These are phyloP conservation scores for Gypsophila paniculata DNA, from an alignment of 179 eudicot species.

Conservation along the genomic window DNA sequence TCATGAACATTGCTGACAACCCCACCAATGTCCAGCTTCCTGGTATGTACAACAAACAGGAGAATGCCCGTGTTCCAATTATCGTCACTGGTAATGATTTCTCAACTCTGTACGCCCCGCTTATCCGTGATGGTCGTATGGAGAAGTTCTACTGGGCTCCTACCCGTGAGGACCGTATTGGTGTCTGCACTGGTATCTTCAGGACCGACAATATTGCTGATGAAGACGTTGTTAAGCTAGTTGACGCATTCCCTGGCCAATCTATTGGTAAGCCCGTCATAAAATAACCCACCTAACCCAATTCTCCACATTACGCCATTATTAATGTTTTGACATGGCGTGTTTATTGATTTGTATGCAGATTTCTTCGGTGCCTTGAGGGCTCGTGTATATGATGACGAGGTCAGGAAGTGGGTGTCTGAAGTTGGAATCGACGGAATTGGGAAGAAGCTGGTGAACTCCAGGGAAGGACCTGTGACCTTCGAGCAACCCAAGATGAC, in stretches of 20 bases:
- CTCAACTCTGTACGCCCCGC: conserved; percentile 74
- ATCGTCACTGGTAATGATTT: conserved; percentile 79
- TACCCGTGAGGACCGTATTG: conserved; percentile 76
- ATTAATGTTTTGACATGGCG: not conserved
- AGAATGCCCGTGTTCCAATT: conserved; percentile 72
- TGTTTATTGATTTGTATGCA: conserved; percentile 21
- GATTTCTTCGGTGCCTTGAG: conserved; percentile 87
- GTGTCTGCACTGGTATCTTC: conserved; percentile 66
- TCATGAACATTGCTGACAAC: conserved; percentile 84
- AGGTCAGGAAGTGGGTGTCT: conserved; percentile 56
- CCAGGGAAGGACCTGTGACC: conserved; percentile 57
- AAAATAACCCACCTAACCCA: too few species aligned
- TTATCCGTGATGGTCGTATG: conserved; percentile 91
- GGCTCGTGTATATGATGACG: conserved; percentile 83
- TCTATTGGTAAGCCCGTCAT: conserved; percentile 52
- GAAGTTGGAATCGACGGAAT: conserved; percentile 46
- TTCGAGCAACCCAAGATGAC: conserved; percentile 69
- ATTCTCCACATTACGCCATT: not conserved
- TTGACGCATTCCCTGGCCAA: conserved; percentile 83
- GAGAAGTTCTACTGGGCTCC: conserved; percentile 93
- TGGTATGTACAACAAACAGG: conserved; percentile 84
- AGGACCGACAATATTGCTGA: conserved; percentile 43
- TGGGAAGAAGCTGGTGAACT: conserved; percentile 75
- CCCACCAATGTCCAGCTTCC: conserved; percentile 87
- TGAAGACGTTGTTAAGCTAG: conserved; percentile 49